Evolutionary conservation across 106 monocot species (phyloP), one percentile per base, ranked within the genome.

Genomic region (Posidonia australis): DNA sequence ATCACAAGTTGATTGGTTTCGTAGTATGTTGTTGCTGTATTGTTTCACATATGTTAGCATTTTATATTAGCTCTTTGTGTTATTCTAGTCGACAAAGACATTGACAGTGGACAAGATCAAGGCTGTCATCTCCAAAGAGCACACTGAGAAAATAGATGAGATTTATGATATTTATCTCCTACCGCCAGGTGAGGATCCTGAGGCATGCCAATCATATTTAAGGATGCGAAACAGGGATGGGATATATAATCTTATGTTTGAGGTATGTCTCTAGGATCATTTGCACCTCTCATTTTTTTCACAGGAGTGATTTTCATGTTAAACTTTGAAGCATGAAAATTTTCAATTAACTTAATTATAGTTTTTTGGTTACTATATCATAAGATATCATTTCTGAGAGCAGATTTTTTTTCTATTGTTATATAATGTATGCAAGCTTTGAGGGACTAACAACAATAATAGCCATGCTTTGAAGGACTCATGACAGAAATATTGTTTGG

Each of bases 221-320:
- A 82, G 96, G 74, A 96, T 96, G 96, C 78, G 90, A 76, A 96
- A 96, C 65, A 80, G 90, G 62, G 96, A 96, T 71, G 90, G 90
- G 21, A 96, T 84, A 67, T 96, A 96, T 54, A 90, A 87, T 87
- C 86, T 96, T 47, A 96, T 96, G 96, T 96, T 96, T 73, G 96
- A 96, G 90, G 96, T 90, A 71, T 66, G 69, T 70, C 17, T 75
- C 32, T 71, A 11, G 18, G 13, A 49, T n/a, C 48, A 28, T 23
- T 57, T 36, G 36, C 36, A 36, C 7, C 36, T 36, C 36, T 36
- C 36, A n/a, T 36, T 36, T 36, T 36, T 36, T 36, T 36, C 36
- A 4, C 7, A 7, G 36, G 36, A 36, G 36, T 36, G 7, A 36
- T 36, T 36, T 36, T 36, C 2, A 36, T 7, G 7, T n/a, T n/a